Evolutionary conservation across 163 green algal species (phyloP), one percentile per base, ranked within the genome.

Genomic region (Scenedesmus sp.): DNA sequence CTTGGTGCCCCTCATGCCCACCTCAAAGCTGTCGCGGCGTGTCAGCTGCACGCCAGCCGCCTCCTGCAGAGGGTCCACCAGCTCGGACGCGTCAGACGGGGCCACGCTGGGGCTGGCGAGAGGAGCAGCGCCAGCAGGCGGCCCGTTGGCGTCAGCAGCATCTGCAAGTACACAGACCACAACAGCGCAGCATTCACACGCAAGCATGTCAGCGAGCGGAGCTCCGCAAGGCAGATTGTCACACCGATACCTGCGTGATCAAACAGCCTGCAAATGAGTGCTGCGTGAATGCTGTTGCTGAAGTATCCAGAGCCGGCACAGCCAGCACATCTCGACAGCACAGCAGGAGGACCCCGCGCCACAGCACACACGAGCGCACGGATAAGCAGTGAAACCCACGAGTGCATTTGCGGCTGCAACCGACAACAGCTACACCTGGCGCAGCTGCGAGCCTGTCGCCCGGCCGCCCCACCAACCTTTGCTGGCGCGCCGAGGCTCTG

Each of bases 1-100:
- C 18, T 20, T 30, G 18, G 15, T 2, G 7, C 18, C 65, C 6
- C 12, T 37, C 30, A 76, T 40, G 65, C 65, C 7, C 65, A 91
- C 87, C 87, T 91, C 87, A 82, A 91, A 91, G 78, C 87, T 91
- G 78, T 91, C 73, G 78, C 87, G 78, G 43, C 87, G 78, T 43
- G 53, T 46, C 12, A 87, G 78, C 59, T 91, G 78, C 59, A 59
- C 26, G 13, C 42, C 43, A 42, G 33, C 81, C 15, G 70, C 43
- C 37, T 78, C 85, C 13, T 37, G 40, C 15, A 46, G 43, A 30
- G 87, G 76, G 61, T 87, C 87, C 35, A 82, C 24, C 24, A 83
- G 56, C 87, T 91, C 87, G 30, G 73, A 65, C 18, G 70, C 20
- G 1, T 76, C 86, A 35, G 73, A 35, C 3, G 46, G 43, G 24